Conservation (phyloP, 2,329 filamentous ascomycete species). For the Ascocoryne sarcoides region DNA sequence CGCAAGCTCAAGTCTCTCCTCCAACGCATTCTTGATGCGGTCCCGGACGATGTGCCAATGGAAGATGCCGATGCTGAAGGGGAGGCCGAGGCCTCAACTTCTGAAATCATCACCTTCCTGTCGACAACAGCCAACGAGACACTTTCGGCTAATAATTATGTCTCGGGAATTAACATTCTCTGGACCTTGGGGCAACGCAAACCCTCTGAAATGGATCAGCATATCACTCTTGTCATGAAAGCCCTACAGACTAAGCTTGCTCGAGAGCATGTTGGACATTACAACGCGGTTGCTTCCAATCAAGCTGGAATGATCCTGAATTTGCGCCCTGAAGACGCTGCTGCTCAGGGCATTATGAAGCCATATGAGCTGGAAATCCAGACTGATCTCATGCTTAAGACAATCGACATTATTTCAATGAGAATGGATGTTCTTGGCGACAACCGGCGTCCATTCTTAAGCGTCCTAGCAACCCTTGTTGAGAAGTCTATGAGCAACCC, state of each 20-base stretch:
- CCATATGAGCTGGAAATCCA: slow-evolving; percentile 80
- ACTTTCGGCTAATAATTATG: slow-evolving; percentile 70
- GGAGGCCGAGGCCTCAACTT: slow-evolving; percentile 69
- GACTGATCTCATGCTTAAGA: slow-evolving; percentile 85
- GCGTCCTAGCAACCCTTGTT: slow-evolving; percentile 86
- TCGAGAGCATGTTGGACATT: slow-evolving; percentile 82
- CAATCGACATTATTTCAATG: slow-evolving; percentile 83
- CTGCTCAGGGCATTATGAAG: slow-evolving; percentile 50
- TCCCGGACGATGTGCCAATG: slow-evolving; percentile 71
- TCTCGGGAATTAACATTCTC: slow-evolving; percentile 83
- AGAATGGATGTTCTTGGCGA: slow-evolving; percentile 91
- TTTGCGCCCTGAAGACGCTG: slow-evolving; percentile 37
- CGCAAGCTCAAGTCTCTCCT: slow-evolving; percentile 67
- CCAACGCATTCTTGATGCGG: slow-evolving; percentile 75
- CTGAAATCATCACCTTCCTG: slow-evolving; percentile 78
- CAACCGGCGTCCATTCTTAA: slow-evolving; percentile 85
- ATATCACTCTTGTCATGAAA: slow-evolving; percentile 85
- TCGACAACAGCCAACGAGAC: slow-evolving; percentile 83
- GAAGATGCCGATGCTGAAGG: slow-evolving; percentile 75
- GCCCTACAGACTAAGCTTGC: slow-evolving; percentile 85
- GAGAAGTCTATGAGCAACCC: slow-evolving; percentile 85
- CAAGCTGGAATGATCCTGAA: slow-evolving; percentile 34
- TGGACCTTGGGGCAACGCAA: slow-evolving; percentile 85
- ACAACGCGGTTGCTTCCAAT: slow-evolving; percentile 44
- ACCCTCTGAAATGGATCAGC: slow-evolving; percentile 79